phyloP scores from a whole-genome alignment of 179 eudicot genomes.

The Heliamphora ciliata region DNA sequence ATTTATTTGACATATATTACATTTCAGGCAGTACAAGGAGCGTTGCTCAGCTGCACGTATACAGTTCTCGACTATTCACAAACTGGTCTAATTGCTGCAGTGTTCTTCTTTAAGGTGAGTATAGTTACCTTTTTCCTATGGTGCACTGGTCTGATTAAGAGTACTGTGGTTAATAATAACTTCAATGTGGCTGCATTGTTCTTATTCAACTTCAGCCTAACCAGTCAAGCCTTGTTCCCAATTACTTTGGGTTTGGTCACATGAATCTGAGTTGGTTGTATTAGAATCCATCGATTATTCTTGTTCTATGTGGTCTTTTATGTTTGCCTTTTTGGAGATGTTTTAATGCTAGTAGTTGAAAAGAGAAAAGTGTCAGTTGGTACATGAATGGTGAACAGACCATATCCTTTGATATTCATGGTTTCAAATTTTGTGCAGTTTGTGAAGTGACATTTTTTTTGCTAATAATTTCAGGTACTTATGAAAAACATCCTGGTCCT shows the following conservation, averaged over 20 bases:
- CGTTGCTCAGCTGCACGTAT: constrained; percentile 66
- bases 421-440: constrained; percentile 7
- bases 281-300: neutral
- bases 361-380: neutral
- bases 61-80: constrained; percentile 93
- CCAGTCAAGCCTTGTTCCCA: neutral
- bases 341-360: neutral
- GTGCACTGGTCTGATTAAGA: neutral
- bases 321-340: neutral
- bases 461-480: neutral
- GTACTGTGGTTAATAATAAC: neutral
- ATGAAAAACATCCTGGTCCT: no score
- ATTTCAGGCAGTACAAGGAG: constrained; percentile 77
- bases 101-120: constrained; percentile 84
- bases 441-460: neutral
- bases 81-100: constrained; percentile 91
- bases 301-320: neutral
- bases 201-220: neutral
- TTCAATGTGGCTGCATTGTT: neutral
- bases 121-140: neutral
- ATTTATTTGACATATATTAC: neutral
- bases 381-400: neutral
- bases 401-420: neutral
- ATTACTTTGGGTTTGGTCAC: neutral
- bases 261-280: neutral